Evolutionary conservation across 23 red algal species (phyloP), one percentile per base, ranked within the genome.

Genomic region (Agarophyton chilense): DNA sequence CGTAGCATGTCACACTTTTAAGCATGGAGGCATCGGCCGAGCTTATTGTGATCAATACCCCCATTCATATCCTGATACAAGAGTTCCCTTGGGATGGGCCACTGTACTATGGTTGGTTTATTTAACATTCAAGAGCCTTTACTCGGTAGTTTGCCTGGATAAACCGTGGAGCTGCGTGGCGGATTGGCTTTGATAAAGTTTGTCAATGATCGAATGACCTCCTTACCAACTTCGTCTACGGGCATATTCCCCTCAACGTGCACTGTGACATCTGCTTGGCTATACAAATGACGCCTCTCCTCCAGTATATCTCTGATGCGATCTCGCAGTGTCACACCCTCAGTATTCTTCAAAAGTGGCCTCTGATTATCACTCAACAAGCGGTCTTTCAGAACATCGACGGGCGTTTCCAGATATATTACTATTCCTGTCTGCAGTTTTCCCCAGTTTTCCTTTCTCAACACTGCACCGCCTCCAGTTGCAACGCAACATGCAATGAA

Each of bases 241-340:
- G 86, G 47, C 76, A 57, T 49, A 10, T 43, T 71, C 41, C 32
- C 28, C 26, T 73, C 55, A 26, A 92, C 53, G 0, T 43, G 75
- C 40, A 98, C 91, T 4, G 57, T 81, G 45, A 98, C 79, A 63
- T 98, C 95, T 21, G 95, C 95, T 47, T 92, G 86, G n/a, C 58
- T 50, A 56, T 98, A 98, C 79, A 91, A 35, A n/a, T 78, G 38
- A 21, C 82, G 60, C 26, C 95, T 52, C 65, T 92, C 78, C 35
- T 67, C 56, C 24, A 94, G 41, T 38, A 96, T 96, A 24, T 61
- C 80, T 57, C 51, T 39, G 17, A 92, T 63, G 64, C 72, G 29
- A 8, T 32, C 75, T 53, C 72, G 53, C 58, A 72, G 56, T 50
- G 46, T 87, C 21, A 26, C 26, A 4, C 33, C 85, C 0, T 92